Conservation (phyloP, 768 basidiomycete species). For the Megacollybia marginata region DNA sequence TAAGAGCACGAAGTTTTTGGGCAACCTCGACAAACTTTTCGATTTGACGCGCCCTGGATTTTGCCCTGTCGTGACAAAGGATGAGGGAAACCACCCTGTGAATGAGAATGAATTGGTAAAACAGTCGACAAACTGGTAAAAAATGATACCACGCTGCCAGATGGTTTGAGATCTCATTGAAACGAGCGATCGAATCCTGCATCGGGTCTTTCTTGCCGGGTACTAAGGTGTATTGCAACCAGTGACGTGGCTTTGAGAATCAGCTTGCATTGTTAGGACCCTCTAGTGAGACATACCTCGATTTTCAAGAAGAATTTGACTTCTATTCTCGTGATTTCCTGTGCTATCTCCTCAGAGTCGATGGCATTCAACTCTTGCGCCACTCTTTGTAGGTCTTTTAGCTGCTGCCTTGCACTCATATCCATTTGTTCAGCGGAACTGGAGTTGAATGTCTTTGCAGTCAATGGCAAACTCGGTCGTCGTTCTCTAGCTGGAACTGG, state of each 20-base stretch:
- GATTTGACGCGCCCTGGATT: conserved; percentile 69
- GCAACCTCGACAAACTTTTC: conserved; percentile 88
- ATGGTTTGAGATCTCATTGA: conserved; percentile 75
- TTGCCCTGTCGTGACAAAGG: conserved; percentile 75
- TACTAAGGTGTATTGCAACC: conserved; percentile 73
- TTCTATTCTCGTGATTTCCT: conserved; percentile 78
- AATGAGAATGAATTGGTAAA: conserved; percentile 2
- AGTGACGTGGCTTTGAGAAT: conserved; percentile 67
- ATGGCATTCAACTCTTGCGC: conserved; percentile 48
- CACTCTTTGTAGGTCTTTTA: conserved; percentile 55
- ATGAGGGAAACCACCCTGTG: conserved; percentile 87
- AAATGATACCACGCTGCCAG: conserved; percentile 68
- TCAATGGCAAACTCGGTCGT: conserved; percentile 61
- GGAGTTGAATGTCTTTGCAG: conserved; percentile 30
- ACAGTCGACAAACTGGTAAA: not conserved
- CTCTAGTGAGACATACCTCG: conserved; percentile 40
- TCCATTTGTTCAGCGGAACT: conserved; percentile 26
- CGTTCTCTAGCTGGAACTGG: conserved; percentile 44
- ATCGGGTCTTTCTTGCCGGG: conserved; percentile 59
- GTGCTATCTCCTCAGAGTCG: conserved; percentile 66
- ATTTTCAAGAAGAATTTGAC: conserved; percentile 67
- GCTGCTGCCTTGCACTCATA: conserved; percentile 43
- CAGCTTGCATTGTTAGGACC: not conserved
- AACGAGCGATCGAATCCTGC: conserved; percentile 63
- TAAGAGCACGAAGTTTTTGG: conserved; percentile 66